Evolutionary conservation across 1,284 basidiomycete genomes (phyloP).

Genomic region (Naganishia liquefaciens): DNA sequence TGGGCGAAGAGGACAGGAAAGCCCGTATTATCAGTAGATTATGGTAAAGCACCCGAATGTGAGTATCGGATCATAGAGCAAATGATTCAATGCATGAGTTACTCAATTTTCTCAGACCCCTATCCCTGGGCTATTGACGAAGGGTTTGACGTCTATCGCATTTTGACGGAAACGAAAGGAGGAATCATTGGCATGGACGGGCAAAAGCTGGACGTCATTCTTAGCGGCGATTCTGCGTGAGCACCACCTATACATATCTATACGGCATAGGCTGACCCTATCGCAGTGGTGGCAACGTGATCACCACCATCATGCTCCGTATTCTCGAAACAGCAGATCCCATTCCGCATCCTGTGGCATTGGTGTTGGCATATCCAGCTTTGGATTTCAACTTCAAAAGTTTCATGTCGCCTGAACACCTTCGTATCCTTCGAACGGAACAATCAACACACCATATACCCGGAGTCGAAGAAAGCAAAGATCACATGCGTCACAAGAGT

Average conservation of each 20-base stretch:
- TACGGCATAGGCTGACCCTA: not conserved
- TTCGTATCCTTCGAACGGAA: constrained; percentile 75
- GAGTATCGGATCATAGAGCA: constrained; percentile 45
- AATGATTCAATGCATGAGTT: too few relatives aligned
- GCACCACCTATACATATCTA: constrained; percentile 49
- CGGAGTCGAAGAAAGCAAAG: constrained; percentile 75
- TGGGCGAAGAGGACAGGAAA: constrained; percentile 80
- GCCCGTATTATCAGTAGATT: constrained; percentile 84
- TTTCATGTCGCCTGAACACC: constrained; percentile 90
- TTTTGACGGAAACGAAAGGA: constrained; percentile 78
- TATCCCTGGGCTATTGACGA: constrained; percentile 95
- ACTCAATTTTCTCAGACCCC: too few relatives aligned
- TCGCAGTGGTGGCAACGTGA: constrained; percentile 77
- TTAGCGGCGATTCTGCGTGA: constrained; percentile 90
- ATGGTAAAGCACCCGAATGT: constrained; percentile 96
- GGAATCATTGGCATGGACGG: constrained; percentile 73
- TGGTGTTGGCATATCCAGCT: constrained; percentile 70
- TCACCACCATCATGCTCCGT: constrained; percentile 76
- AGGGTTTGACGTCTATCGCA: constrained; percentile 82
- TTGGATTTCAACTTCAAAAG: constrained; percentile 96
- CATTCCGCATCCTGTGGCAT: constrained; percentile 66
- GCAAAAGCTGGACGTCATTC: constrained; percentile 68
- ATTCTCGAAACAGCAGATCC: constrained; percentile 66
- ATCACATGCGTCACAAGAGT: constrained; percentile 81
- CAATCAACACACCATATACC: constrained; percentile 66